Base-by-base conservation (phyloP, 1,284 basidiomycete genomes). In the Athelia psychrophila region DNA sequence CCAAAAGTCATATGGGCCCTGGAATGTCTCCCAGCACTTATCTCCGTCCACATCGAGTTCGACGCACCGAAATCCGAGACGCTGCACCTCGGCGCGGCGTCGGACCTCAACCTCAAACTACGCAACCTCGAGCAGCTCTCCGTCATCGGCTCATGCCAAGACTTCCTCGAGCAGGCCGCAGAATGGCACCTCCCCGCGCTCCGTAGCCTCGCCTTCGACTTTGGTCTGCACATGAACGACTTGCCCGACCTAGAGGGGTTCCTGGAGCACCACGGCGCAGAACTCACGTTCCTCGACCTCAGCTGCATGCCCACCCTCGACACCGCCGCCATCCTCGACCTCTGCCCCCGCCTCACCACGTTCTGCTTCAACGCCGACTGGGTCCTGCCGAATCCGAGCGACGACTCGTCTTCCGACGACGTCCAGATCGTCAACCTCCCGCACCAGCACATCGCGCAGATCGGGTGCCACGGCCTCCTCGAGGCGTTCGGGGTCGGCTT, bases 321-420 rank as follows among this genome's bases (percentile, higher is more conserved):
- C 51, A 69, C 87, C 3, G 66, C 78, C 1, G 69, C 70, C 20
- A 77, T 85, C 53, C 75, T 90, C 19, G 79, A 81, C 22, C 67
- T 81, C 3, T 89, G 86, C 57, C 84, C 85, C 0, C 64, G 72
- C 49, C 76, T 90, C 32, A 69, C 64, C 16, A 78, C 80, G 0
- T 81, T 90, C 61, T 74, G 77, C 19, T 89, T 90, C 71, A 89
- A 87, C 59, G 79, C 76, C 13, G 88, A 90, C 63, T 89, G 88
- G 87, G 72, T 70, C 3, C 54, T 67, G 0, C 69, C 72, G 0
- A 62, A 64, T 16, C 64, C 58, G 2, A 59, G 70, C 54, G 61
- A 69, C 54, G 57, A 63, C 54, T 63, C 68, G 36, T 58, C 59
- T n/a, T 60, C 62, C 58, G 55, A 60, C 2, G 63, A 60, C 3